phyloP scores from a whole-genome alignment of 2,329 filamentous ascomycete species.

The Colletotrichum magnum region DNA sequence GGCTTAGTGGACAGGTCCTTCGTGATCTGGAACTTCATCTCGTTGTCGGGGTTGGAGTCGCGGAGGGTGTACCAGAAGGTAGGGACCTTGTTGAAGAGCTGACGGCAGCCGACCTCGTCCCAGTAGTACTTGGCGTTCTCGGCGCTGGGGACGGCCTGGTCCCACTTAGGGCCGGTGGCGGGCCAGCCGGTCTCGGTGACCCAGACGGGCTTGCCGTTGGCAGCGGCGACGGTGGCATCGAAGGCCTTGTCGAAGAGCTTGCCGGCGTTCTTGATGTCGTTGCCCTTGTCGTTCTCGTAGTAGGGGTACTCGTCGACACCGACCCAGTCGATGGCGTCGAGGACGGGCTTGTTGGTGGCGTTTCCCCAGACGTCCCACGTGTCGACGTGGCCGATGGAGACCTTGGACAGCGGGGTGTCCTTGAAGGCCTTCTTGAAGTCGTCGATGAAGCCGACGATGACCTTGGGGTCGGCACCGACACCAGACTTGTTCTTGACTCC shows the following conservation, averaged over 20 bases:
- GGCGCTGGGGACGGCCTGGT: conserved; percentile 67
- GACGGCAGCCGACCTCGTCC: conserved; percentile 71
- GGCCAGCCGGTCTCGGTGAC: conserved; percentile 79
- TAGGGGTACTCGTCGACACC: conserved; percentile 78
- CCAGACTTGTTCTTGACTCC: conserved; percentile 75
- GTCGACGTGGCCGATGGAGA: conserved; percentile 76
- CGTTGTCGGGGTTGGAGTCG: conserved; percentile 72
- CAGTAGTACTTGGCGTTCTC: conserved; percentile 76
- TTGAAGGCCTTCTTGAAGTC: conserved; percentile 73
- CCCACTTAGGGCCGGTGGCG: conserved; percentile 65
- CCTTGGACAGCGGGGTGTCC: conserved; percentile 57
- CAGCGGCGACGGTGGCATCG: conserved; percentile 59
- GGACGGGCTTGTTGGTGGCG: conserved; percentile 70
- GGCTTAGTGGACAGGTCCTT: conserved; percentile 66
- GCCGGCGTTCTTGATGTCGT: conserved; percentile 68
- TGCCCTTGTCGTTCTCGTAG: conserved; percentile 71
- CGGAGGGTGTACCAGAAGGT: conserved; percentile 75
- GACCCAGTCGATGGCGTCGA: conserved; percentile 74
- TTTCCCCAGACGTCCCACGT: conserved; percentile 77
- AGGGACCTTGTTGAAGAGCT: conserved; percentile 67
- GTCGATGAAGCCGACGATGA: conserved; percentile 75
- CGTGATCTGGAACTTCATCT: conserved; percentile 71
- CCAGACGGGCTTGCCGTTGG: conserved; percentile 69
- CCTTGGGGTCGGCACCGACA: conserved; percentile 70
- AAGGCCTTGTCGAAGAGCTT: conserved; percentile 68